Evolutionary conservation across 2,329 filamentous ascomycete species (phyloP).

Genomic region (Cladosporium sp.): DNA sequence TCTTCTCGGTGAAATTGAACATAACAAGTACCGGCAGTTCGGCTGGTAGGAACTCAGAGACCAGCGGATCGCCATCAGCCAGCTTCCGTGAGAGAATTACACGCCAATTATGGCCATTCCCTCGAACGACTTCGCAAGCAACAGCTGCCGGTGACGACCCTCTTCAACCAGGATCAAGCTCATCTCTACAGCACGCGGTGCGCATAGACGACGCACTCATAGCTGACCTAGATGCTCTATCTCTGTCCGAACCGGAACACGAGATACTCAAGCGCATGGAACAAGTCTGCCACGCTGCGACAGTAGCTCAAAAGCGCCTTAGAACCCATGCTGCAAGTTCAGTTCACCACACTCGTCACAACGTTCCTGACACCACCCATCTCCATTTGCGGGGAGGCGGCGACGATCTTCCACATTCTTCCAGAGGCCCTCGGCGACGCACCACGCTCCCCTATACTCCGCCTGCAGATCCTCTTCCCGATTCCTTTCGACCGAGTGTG

Average conservation of each 20-base stretch:
- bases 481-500: neutral
- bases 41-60: too few species aligned
- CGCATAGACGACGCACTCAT: neutral
- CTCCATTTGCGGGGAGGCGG: neutral
- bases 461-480: neutral
- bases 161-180: neutral
- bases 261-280: neutral
- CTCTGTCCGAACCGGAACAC: constrained; percentile 1
- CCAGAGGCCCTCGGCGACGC: neutral
- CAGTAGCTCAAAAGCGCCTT: neutral
- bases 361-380: neutral
- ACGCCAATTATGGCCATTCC: too few species aligned
- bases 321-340: too few species aligned
- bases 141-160: neutral
- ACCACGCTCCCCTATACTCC: neutral
- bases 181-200: neutral
- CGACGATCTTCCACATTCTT: neutral
- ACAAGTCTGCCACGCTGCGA: neutral
- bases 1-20: too few species aligned
- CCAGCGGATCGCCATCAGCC: too few species aligned
- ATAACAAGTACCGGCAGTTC: too few species aligned
- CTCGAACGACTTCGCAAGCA: neutral
- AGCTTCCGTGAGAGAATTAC: too few species aligned
- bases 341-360: neutral
- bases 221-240: neutral